phyloP scores from a whole-genome alignment of 2,329 filamentous ascomycete species.

The Orbilia ellipsospora region DNA sequence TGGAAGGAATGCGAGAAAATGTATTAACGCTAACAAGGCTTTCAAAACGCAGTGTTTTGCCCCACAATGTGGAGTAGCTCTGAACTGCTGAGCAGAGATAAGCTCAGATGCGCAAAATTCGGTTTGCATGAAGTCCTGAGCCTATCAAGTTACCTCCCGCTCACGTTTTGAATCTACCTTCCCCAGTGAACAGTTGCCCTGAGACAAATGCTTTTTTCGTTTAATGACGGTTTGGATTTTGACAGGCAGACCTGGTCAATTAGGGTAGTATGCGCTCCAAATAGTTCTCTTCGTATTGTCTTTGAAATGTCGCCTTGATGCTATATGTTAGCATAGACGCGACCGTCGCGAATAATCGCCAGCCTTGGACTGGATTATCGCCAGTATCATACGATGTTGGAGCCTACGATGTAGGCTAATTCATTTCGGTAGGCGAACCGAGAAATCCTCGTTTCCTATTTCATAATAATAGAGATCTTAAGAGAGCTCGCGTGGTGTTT shows the following conservation, averaged over 20 bases:
- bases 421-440: conserved; percentile 30
- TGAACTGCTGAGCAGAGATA: conserved; percentile 28
- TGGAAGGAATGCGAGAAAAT: conserved; percentile 2
- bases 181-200: conserved; percentile 26
- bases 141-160: conserved; percentile 28
- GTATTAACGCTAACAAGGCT: conserved; percentile 16
- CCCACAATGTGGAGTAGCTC: conserved; percentile 22
- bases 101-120: background rate
- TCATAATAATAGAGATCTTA: background rate
- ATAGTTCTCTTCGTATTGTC: background rate
- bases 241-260: conserved; percentile 29
- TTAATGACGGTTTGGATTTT: conserved; percentile 24
- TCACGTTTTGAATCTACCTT: conserved; percentile 25
- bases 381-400: conserved; percentile 37
- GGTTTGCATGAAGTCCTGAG: conserved; percentile 20
- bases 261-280: background rate
- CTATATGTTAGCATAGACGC: conserved; percentile 34
- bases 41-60: conserved; percentile 47
- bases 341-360: conserved; percentile 30
- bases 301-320: background rate
- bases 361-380: conserved; percentile 36
- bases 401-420: conserved; percentile 21
- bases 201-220: conserved; percentile 35
- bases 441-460: conserved; percentile 26
- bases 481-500: conserved; percentile 32